phyloP scores from a whole-genome alignment of 768 basidiomycete species.

The Rhizopogon salebrosus region DNA sequence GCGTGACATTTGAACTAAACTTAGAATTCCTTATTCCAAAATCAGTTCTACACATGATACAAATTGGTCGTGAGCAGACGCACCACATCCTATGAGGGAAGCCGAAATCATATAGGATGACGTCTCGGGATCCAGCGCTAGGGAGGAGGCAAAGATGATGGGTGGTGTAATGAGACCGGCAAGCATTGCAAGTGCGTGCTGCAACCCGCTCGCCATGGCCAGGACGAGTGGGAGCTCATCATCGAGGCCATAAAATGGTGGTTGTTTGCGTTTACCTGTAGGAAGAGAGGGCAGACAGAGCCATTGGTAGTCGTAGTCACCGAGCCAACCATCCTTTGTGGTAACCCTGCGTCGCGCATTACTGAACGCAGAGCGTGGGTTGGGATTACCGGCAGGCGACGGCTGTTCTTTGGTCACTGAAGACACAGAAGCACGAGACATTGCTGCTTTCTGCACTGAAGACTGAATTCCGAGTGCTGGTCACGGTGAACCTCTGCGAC shows the following conservation, averaged over 20 bases:
- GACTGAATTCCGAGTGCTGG: not conserved
- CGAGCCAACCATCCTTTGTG: constrained; percentile 70
- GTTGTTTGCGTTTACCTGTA: constrained; percentile 28
- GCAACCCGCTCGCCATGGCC: constrained; percentile 67
- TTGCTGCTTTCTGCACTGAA: not conserved
- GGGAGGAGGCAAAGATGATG: constrained; percentile 66
- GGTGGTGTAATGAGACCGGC: constrained; percentile 81
- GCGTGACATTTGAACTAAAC: constrained; percentile 75
- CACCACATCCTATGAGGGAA: constrained; percentile 73
- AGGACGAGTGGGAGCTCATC: constrained; percentile 68
- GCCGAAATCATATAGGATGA: constrained; percentile 80
- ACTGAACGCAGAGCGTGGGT: not conserved
- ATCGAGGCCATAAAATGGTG: constrained; percentile 75
- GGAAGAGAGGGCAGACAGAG: constrained; percentile 69
- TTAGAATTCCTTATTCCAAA: constrained; percentile 56
- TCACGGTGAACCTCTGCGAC: not conserved
- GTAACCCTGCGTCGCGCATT: constrained; percentile 33
- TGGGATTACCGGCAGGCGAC: constrained; percentile 6
- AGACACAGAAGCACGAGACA: constrained; percentile 5
- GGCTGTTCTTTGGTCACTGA: constrained; percentile 16
- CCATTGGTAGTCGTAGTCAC: constrained; percentile 76
- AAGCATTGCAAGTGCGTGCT: constrained; percentile 79
- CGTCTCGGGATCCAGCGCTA: constrained; percentile 52
- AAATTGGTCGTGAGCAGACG: constrained; percentile 15
- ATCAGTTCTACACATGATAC: not conserved